Percentiles rank a stretch among this genome's conserved stretches.
Conservation (phyloP, 805 yeast genomes). For the Metschnikowia gelsemii region DNA sequence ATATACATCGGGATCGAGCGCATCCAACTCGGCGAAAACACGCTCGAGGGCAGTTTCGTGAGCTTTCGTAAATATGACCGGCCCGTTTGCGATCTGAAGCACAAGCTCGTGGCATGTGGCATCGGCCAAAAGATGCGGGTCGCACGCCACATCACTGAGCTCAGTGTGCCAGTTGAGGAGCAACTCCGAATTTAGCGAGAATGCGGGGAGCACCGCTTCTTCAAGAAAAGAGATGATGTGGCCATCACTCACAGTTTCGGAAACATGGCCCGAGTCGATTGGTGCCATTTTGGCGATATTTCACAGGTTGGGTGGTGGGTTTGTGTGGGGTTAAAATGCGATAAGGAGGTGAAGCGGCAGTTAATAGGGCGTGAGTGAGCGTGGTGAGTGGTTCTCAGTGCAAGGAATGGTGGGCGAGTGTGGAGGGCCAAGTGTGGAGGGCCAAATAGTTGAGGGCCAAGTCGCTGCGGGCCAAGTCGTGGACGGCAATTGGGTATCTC, state of each 20-base stretch:
- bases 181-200: constrained; percentile 28
- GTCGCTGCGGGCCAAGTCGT: too few relatives aligned
- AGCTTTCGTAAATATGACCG: constrained; percentile 5
- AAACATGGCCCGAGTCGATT: not conserved
- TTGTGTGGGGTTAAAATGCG: too few relatives aligned
- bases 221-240: constrained; percentile 3
- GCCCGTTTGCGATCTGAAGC: constrained; percentile 17
- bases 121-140: constrained; percentile 20
- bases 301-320: too few relatives aligned
- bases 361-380: too few relatives aligned
- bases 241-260: constrained; percentile 4
- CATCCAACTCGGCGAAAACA: constrained; percentile 13
- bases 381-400: too few relatives aligned
- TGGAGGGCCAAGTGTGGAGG: too few relatives aligned
- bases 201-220: constrained; percentile 22
- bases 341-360: too few relatives aligned
- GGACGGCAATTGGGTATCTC: too few relatives aligned
- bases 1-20: constrained; percentile 25
- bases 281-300: not conserved
- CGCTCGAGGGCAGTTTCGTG: constrained; percentile 16
- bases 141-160: constrained; percentile 26
- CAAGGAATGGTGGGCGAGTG: too few relatives aligned
- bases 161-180: constrained; percentile 40
- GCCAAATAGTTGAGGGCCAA: too few relatives aligned
- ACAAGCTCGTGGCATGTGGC: constrained; percentile 29